Conservation (phyloP, 805 yeast genomes). For the Wickerhamiella domercqiae region DNA sequence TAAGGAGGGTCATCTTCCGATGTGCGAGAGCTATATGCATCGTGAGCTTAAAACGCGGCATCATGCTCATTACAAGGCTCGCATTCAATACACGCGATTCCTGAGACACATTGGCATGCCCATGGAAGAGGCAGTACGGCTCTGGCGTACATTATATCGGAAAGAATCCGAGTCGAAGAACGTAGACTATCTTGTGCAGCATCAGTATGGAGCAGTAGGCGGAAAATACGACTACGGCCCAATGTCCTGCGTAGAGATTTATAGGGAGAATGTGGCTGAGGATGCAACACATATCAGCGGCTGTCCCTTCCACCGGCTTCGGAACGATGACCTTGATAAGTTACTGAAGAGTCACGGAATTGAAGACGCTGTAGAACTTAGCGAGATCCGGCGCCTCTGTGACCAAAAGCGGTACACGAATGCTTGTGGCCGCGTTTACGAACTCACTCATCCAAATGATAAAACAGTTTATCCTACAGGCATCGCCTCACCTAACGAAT, state of each 20-base stretch:
- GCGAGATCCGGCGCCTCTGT: conserved; percentile 51
- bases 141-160: conserved; percentile 45
- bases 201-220: conserved; percentile 86
- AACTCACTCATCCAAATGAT: conserved; percentile 36
- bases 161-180: conserved; percentile 26
- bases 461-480: conserved; percentile 33
- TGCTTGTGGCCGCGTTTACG: conserved; percentile 85
- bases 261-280: conserved; percentile 41
- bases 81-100: conserved; percentile 75
- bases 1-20: conserved; percentile 55
- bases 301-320: conserved; percentile 76
- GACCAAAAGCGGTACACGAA: conserved; percentile 57
- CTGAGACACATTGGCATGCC: conserved; percentile 79
- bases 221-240: conserved; percentile 74
- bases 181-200: conserved; percentile 76
- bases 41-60: conserved; percentile 40
- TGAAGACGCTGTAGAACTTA: conserved; percentile 37
- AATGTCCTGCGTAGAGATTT: conserved; percentile 65
- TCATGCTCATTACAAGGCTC: conserved; percentile 68
- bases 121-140: conserved; percentile 74
- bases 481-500: conserved; percentile 76
- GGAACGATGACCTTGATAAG: conserved; percentile 42
- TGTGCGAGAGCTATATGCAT: conserved; percentile 61
- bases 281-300: conserved; percentile 51
- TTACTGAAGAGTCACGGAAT: conserved; percentile 53